Percentiles rank a stretch among this genome's conserved stretches.
phyloP scores from a whole-genome alignment of 352 stramenopile species.

The Pythium vanterpoolii region DNA sequence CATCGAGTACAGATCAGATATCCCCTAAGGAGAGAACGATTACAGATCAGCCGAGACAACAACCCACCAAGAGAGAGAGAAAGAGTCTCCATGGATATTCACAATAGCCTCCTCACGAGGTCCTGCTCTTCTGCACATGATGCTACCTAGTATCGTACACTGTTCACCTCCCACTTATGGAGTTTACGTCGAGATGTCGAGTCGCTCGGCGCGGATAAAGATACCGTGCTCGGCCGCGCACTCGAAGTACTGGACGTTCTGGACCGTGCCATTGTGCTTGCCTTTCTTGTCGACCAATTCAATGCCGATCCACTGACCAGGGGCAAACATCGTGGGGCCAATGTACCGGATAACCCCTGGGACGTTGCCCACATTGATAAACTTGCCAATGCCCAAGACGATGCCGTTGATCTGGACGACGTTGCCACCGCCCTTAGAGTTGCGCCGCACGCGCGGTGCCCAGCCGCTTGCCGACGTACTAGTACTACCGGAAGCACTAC shows the following conservation, averaged over 20 bases:
- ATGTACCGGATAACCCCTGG: conserved; percentile 67
- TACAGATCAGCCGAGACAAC: neutral
- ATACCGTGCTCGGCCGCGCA: conserved; percentile 55
- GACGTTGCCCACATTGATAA: conserved; percentile 54
- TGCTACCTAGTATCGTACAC: neutral
- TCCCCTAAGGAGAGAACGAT: neutral
- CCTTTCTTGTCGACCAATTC: conserved; percentile 57
- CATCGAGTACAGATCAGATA: neutral
- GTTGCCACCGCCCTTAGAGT: conserved; percentile 38
- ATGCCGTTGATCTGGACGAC: conserved; percentile 42
- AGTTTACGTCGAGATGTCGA: conserved; percentile 38
- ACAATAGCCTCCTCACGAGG: neutral
- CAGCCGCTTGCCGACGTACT: too few species aligned
- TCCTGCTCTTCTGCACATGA: neutral
- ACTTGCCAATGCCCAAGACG: conserved; percentile 45
- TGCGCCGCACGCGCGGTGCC: conserved; percentile 20
- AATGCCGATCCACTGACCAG: conserved; percentile 71
- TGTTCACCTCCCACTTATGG: too few species aligned
- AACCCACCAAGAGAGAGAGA: neutral
- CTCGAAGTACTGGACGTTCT: conserved; percentile 51
- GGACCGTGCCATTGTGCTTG: conserved; percentile 61
- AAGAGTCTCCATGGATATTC: neutral
- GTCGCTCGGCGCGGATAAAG: conserved; percentile 61
- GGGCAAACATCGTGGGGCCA: conserved; percentile 55
- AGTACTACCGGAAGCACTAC: too few species aligned